Conservation (phyloP, 352 stramenopile genomes). For the Globisporangium megalacanthum region DNA sequence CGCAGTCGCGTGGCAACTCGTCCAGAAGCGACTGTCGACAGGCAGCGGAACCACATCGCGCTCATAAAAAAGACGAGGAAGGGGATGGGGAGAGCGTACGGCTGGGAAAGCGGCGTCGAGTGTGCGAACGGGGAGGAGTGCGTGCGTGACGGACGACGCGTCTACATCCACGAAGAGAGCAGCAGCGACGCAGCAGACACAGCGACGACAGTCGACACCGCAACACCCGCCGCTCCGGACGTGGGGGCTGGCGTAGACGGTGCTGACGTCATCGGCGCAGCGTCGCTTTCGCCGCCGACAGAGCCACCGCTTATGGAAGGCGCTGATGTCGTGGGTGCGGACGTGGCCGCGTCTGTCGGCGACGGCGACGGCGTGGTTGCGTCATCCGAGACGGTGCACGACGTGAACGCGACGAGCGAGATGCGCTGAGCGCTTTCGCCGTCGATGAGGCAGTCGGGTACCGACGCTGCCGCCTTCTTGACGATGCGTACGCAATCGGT, state of each 20-base stretch:
- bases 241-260: conserved; percentile 2
- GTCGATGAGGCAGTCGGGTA: conserved; percentile 9
- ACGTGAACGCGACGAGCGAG: conserved; percentile 11
- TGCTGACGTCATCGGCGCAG: conserved; percentile 1
- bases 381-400: conserved; percentile 4
- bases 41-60: not conserved
- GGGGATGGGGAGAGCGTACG: not conserved
- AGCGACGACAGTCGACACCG: conserved; percentile 3
- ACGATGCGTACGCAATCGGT: conserved; percentile 10
- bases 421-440: conserved; percentile 7
- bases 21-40: too few species aligned
- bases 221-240: not conserved
- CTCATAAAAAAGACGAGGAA: not conserved
- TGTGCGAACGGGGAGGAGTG: not conserved
- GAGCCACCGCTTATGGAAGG: not conserved
- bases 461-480: conserved; percentile 10
- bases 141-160: too few species aligned
- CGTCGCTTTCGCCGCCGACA: not conserved
- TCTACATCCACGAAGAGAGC: conserved; percentile 10
- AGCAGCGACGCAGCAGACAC: conserved; percentile 6
- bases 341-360: not conserved
- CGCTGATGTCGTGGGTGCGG: not conserved
- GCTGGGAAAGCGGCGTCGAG: not conserved
- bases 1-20: too few species aligned
- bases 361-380: not conserved